Conservation (phyloP, 331 rosid genomes). For the Erythrophleum ivorense region DNA sequence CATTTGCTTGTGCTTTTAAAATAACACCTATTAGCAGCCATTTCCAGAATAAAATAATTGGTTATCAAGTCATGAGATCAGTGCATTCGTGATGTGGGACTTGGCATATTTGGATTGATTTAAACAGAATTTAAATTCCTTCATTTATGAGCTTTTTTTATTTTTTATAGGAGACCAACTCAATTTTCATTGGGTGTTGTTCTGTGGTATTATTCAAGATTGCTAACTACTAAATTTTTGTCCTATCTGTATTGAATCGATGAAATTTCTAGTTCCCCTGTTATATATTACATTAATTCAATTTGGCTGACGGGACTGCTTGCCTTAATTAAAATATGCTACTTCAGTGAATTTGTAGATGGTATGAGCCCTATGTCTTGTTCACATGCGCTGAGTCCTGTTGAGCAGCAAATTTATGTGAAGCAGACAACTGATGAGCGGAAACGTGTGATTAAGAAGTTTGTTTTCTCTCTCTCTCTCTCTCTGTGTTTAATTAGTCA, state of each 20-base stretch:
- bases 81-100: slow-evolving; percentile 30
- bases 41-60: slow-evolving; percentile 28
- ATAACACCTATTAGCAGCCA: slow-evolving; percentile 17
- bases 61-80: not conserved
- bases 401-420: slow-evolving; percentile 48
- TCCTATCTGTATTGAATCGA: not conserved
- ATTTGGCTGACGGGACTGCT: slow-evolving; percentile 26
- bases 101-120: slow-evolving; percentile 18
- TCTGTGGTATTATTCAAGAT: slow-evolving; percentile 29
- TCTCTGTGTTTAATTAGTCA: slow-evolving; percentile 13
- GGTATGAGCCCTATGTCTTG: slow-evolving; percentile 45
- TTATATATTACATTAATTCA: not conserved
- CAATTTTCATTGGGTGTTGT: slow-evolving; percentile 1
- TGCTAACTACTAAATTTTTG: not conserved
- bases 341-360: slow-evolving; percentile 53
- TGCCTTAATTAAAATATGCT: slow-evolving; percentile 35
- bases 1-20: slow-evolving; percentile 20
- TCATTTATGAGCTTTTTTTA: slow-evolving; percentile 9
- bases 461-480: slow-evolving; percentile 39
- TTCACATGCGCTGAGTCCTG: slow-evolving; percentile 42
- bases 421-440: slow-evolving; percentile 52
- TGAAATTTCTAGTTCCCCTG: slow-evolving; percentile 5
- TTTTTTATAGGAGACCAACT: slow-evolving; percentile 2
- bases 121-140: slow-evolving; percentile 15
- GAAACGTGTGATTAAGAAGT: slow-evolving; percentile 57